phyloP scores from a whole-genome alignment of 441 rosid species.

The Adansonia rubrostipa region DNA sequence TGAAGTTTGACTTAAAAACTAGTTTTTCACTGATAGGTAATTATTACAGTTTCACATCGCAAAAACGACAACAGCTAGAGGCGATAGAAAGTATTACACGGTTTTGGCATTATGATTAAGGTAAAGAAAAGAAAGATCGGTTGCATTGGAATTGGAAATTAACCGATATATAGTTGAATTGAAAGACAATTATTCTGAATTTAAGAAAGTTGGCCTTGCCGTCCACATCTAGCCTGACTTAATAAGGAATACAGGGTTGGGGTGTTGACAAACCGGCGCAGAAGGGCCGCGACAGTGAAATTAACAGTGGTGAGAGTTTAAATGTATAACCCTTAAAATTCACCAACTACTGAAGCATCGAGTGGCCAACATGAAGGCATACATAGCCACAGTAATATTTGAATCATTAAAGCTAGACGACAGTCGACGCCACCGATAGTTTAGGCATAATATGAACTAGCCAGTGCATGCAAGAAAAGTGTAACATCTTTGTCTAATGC shows the following conservation, averaged over 20 bases:
- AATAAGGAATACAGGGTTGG: background rate
- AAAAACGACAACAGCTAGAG: constrained; percentile 13
- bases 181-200: background rate
- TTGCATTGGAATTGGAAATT: background rate
- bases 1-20: constrained; percentile 24
- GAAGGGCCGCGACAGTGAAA: background rate
- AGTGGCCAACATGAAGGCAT: background rate
- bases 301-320: background rate
- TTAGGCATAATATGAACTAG: background rate
- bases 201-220: background rate
- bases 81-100: background rate
- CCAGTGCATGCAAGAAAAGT: constrained; percentile 13
- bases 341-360: background rate
- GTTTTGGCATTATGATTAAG: constrained; percentile 18
- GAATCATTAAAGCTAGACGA: background rate
- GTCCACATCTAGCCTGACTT: background rate
- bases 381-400: background rate
- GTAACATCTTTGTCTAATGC: constrained; percentile 18
- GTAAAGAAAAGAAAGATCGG: background rate
- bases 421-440: background rate
- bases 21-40: background rate
- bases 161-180: too few relatives aligned
- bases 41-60: background rate
- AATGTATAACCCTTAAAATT: background rate
- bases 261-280: background rate